Evolutionary conservation across 2,329 filamentous ascomycete genomes (phyloP), one percentile per base, ranked within the genome.

Genomic region (Apiospora saccharicola): DNA sequence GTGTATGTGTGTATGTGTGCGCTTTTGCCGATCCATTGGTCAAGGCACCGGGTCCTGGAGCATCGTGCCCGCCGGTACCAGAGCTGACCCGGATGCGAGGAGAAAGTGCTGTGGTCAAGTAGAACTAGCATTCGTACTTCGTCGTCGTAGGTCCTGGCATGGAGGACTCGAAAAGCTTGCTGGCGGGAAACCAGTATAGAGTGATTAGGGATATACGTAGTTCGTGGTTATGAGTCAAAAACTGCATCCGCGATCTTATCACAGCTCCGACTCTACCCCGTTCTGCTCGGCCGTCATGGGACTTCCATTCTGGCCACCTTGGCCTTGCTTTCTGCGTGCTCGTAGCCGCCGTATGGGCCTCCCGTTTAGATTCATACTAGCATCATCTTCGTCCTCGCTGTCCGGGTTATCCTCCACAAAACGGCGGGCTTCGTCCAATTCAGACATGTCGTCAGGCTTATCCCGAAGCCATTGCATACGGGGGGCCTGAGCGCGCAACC

Each of bases 391-490:
- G 24, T 89, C 87, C n/a, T 91, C 89, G 34, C 85, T 86, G 67
- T 90, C 88, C 2, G 83, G 85, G 74, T 89, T 85, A 68, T 88
- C 85, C 72, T 86, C 85, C 34, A 85, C 86, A 75, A 86, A 90
- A 10, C 83, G 81, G 14, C 86, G 84, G n/a, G 89, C 87, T 83
- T 99, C 96, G 80, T 99, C 95, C 69, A 98, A 86, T 77, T 97
- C 93, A 61, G 88, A 91, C 71, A 98, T 87, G 79, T 98, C 90
- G 19, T 87, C 86, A 0, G 96, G 96, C 80, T 95, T 93, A 83
- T 93, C 91, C 76, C 96, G 91, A 77, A 99, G 85, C 96, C 96
- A 99, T 81, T 95, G 95, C 96, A 99, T 99, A 74, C 96, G 90
- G 16, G 16, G 96, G 96, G 0, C 96, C 96, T 34, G 94, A 95